Evolutionary conservation across 768 basidiomycete genomes (phyloP).

Genomic region (Lyophyllum semitale): DNA sequence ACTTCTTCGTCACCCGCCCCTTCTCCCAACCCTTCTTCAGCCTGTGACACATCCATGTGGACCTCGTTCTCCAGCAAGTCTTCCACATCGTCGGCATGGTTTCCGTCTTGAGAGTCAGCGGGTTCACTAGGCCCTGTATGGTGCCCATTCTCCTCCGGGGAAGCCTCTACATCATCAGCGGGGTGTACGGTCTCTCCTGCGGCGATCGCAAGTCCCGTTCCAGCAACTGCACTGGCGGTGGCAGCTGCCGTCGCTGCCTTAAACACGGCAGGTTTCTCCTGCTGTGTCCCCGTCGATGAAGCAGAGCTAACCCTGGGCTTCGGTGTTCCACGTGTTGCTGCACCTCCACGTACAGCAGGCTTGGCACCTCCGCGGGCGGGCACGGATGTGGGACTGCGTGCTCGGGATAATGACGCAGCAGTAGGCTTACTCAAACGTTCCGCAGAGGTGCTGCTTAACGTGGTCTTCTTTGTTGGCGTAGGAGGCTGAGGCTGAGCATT

Average conservation of each 20-base stretch:
- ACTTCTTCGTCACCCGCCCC: background rate
- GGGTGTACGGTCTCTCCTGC: slow-evolving; percentile 4
- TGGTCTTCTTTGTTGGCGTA: slow-evolving; percentile 54
- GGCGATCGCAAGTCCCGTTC: background rate
- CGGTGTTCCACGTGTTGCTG: slow-evolving; percentile 26
- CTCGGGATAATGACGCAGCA: slow-evolving; percentile 71
- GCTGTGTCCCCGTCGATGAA: slow-evolving; percentile 22
- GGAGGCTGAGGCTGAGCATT: slow-evolving; percentile 49
- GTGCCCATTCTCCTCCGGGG: slow-evolving; percentile 11
- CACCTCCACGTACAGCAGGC: slow-evolving; percentile 27
- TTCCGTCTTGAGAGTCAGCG: background rate
- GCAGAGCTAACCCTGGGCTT: slow-evolving; percentile 18
- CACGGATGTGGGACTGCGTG: slow-evolving; percentile 39
- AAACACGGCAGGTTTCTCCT: slow-evolving; percentile 12
- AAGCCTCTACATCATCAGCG: slow-evolving; percentile 7
- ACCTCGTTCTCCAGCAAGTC: slow-evolving; percentile 2
- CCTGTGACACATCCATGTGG: background rate
- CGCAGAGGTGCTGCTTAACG: slow-evolving; percentile 51
- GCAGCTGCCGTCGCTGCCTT: slow-evolving; percentile 22
- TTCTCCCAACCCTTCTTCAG: background rate
- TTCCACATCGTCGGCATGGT: background rate
- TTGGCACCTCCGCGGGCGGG: slow-evolving; percentile 27
- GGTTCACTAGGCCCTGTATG: background rate
- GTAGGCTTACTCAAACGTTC: slow-evolving; percentile 84
- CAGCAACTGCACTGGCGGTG: slow-evolving; percentile 10